Percentiles rank a stretch among this genome's conserved stretches.
phyloP scores from a whole-genome alignment of 805 yeast species.

The Nakazawaea siamensis region DNA sequence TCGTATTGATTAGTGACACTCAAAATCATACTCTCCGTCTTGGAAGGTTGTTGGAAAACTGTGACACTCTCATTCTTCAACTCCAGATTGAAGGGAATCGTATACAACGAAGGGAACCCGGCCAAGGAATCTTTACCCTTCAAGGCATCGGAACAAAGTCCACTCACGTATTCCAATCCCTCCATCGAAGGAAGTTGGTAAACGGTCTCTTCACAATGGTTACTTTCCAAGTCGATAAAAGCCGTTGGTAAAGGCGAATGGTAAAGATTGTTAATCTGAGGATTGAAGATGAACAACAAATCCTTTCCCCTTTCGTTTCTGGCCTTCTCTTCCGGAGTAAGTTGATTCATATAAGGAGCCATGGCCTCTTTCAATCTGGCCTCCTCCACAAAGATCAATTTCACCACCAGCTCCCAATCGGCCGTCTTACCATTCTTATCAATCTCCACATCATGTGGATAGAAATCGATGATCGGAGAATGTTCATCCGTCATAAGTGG shows the following conservation, averaged over 20 bases:
- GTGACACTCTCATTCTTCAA: constrained; percentile 55
- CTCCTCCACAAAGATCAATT: constrained; percentile 87
- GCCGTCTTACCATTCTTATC: constrained; percentile 95
- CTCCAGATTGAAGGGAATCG: constrained; percentile 52
- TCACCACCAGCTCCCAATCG: constrained; percentile 96
- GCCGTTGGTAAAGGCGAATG: constrained; percentile 72
- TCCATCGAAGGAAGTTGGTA: constrained; percentile 43
- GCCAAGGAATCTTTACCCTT: constrained; percentile 68
- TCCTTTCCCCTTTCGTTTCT: constrained; percentile 75
- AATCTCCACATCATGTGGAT: constrained; percentile 79
- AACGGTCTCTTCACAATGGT: constrained; percentile 64
- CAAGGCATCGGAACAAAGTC: constrained; percentile 58
- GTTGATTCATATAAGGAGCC: constrained; percentile 50
- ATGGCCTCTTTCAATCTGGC: constrained; percentile 64
- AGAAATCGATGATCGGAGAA: constrained; percentile 85
- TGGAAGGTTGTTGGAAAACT: constrained; percentile 80
- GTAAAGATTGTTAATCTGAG: constrained; percentile 60
- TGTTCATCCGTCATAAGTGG: constrained; percentile 76
- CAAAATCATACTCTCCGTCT: constrained; percentile 74
- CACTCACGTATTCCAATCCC: constrained; percentile 34
- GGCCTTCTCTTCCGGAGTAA: constrained; percentile 60
- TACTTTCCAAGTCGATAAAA: constrained; percentile 70
- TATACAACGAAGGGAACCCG: constrained; percentile 81
- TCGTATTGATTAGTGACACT: constrained; percentile 46
- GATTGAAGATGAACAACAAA: constrained; percentile 62